Conservation (phyloP, 371 early-diverging fungal species). For the Rhizopus stolonifer region DNA sequence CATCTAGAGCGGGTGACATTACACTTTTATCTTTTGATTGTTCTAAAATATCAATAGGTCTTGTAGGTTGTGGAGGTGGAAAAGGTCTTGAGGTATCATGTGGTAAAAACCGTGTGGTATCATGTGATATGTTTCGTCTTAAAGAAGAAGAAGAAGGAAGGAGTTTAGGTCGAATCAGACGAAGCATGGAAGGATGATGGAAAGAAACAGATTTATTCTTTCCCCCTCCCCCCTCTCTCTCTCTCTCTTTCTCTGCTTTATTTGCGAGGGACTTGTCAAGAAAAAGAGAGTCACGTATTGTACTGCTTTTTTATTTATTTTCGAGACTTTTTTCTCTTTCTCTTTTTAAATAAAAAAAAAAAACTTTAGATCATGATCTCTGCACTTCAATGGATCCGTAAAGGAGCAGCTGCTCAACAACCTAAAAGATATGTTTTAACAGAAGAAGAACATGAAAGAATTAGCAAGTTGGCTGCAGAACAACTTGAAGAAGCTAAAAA, state of each 20-base stretch:
- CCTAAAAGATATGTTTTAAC: conserved; percentile 79
- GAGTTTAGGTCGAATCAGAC: neutral
- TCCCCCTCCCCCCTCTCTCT: neutral
- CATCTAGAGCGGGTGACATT: conserved; percentile 20
- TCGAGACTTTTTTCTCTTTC: conserved; percentile 1
- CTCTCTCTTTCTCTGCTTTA: too few species aligned
- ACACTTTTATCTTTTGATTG: conserved; percentile 4
- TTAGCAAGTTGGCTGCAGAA: conserved; percentile 67
- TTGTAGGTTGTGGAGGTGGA: conserved; percentile 41
- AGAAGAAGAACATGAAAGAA: conserved; percentile 84
- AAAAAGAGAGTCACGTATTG: conserved; percentile 1
- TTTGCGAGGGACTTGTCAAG: too few species aligned
- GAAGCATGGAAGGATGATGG: conserved; percentile 1
- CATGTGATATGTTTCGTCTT: conserved; percentile 9
- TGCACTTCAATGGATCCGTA: conserved; percentile 82
- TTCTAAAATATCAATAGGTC: conserved; percentile 26
- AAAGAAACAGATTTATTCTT: neutral
- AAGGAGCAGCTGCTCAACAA: conserved; percentile 80
- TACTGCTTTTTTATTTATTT: conserved; percentile 3
- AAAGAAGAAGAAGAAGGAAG: neutral
- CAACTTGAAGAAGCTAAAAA: conserved; percentile 74
- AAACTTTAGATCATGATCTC: conserved; percentile 67
- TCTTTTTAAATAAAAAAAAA: neutral
- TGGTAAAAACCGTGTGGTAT: conserved; percentile 21
- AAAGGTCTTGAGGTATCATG: conserved; percentile 37